Conservation (phyloP, 208 protist species). For the Leishmania guyanensis region DNA sequence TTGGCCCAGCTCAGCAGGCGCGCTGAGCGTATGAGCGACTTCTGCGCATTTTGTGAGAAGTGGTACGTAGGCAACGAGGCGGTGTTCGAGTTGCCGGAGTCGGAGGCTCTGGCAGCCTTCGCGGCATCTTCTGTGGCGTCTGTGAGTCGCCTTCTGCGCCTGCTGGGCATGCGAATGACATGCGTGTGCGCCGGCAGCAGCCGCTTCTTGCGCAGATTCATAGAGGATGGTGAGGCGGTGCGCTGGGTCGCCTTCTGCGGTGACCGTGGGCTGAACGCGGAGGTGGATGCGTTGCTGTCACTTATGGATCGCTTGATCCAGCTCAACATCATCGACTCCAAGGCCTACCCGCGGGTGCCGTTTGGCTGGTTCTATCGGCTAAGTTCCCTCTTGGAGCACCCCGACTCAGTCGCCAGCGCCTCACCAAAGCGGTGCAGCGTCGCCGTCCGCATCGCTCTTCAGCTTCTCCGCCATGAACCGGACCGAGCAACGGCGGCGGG, state of each 20-base stretch:
- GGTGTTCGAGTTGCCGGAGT: slow-evolving; percentile 51
- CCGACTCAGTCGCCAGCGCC: slow-evolving; percentile 45
- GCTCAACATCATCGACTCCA: slow-evolving; percentile 45
- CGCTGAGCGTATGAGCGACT: slow-evolving; percentile 78
- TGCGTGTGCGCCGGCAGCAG: slow-evolving; percentile 55
- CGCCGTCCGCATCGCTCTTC: slow-evolving; percentile 63
- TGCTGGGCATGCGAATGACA: slow-evolving; percentile 75
- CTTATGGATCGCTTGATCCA: slow-evolving; percentile 61
- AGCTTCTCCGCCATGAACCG: slow-evolving; percentile 36
- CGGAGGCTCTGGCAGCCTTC: slow-evolving; percentile 47
- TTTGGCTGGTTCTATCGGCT: slow-evolving; percentile 89
- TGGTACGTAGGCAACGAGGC: slow-evolving; percentile 70
- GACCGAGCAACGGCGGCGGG: slow-evolving; percentile 49
- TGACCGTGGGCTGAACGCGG: slow-evolving; percentile 70
- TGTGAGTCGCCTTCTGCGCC: slow-evolving; percentile 72
- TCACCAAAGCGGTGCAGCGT: slow-evolving; percentile 58
- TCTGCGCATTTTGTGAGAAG: slow-evolving; percentile 73
- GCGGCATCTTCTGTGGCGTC: slow-evolving; percentile 54
- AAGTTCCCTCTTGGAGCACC: slow-evolving; percentile 50
- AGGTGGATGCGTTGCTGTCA: slow-evolving; percentile 69
- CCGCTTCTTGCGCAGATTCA: slow-evolving; percentile 47
- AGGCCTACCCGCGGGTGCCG: slow-evolving; percentile 60
- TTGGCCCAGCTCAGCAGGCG: slow-evolving; percentile 18
- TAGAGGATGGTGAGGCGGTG: slow-evolving; percentile 32
- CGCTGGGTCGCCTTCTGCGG: slow-evolving; percentile 68